Conservation (phyloP, 768 basidiomycete genomes). For the Fomitopsis pulvina region DNA sequence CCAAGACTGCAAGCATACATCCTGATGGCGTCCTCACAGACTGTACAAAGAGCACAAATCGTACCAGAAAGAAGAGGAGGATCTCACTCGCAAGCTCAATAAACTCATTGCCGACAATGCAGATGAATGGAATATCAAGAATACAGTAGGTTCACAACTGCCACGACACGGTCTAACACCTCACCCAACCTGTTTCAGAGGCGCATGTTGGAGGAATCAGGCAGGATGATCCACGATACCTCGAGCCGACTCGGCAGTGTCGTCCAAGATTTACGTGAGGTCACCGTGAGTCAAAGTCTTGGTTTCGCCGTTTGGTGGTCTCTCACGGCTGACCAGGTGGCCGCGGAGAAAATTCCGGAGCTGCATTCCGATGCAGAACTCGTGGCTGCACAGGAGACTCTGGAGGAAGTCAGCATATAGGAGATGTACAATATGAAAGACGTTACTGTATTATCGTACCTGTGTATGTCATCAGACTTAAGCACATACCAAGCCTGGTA, state of each 20-base stretch:
- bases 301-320: background rate
- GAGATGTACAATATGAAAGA: conserved; percentile 6
- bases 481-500: background rate
- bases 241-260: conserved; percentile 54
- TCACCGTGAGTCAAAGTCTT: conserved; percentile 50
- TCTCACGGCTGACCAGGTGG: conserved; percentile 25
- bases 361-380: conserved; percentile 28
- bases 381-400: conserved; percentile 44
- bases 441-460: conserved; percentile 6
- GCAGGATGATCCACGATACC: conserved; percentile 75
- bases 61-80: conserved; percentile 61
- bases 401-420: conserved; percentile 48
- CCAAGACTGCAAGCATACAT: background rate
- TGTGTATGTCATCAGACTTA: background rate
- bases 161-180: background rate
- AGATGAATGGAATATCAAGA: conserved; percentile 71
- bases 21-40: conserved; percentile 10
- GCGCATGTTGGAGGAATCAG: conserved; percentile 67
- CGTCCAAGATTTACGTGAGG: conserved; percentile 52
- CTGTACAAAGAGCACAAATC: conserved; percentile 55
- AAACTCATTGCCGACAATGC: conserved; percentile 49
- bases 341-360: conserved; percentile 37
- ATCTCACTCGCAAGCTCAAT: conserved; percentile 52
- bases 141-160: conserved; percentile 42
- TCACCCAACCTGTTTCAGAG: conserved; percentile 32